Base-by-base conservation (phyloP, 1,284 basidiomycete species). In the Neonothopanus nambi region DNA sequence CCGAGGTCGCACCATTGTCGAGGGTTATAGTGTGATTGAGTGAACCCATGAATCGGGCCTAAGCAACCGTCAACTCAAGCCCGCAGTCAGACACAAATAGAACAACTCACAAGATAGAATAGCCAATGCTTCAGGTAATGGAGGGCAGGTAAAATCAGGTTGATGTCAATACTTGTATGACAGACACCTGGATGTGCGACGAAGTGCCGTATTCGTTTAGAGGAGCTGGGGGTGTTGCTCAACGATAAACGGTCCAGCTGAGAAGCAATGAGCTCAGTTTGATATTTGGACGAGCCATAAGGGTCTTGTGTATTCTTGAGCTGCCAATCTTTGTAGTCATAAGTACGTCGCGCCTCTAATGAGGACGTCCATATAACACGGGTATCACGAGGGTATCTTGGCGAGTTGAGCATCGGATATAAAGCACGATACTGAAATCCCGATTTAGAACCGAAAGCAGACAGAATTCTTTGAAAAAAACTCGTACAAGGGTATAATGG, bases 351-450 rank as follows among this genome's bases (percentile, higher is more conserved):
- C 15, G 85, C 81, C 66, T 90, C 87, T 7, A 87, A 62, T 1
- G 91, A 93, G 2, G 90, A 89, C 54, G 85, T 86, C 89, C 93
- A 95, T 18, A 95, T 69, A 6, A 94, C 80, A 21, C 91, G 82
- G 0, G 86, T 77, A 18, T 78, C 77, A 42, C 69, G 63, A 1
- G 69, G 66, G 39, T 60, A 65, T 4, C 65, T 58, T 36, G 78
- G 75, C 30, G 74, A 73, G 11, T 68, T 57, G 6, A 89, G 71
- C 13, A 80, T 66, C 5, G 72, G 71, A 60, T 83, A 72, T 15
- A 89, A 69, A n/a, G 74, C 70, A 37, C 84, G 82, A 60, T 78
- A 85, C 87, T 89, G 60, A 30, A 50, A 18, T 52, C n/a, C n/a
- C 48, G 40, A 44, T 21, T 20, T 24, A 7, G 51, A 20, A 52